Evolutionary conservation across 768 basidiomycete genomes (phyloP).

Genomic region (Lactarius psammicola): DNA sequence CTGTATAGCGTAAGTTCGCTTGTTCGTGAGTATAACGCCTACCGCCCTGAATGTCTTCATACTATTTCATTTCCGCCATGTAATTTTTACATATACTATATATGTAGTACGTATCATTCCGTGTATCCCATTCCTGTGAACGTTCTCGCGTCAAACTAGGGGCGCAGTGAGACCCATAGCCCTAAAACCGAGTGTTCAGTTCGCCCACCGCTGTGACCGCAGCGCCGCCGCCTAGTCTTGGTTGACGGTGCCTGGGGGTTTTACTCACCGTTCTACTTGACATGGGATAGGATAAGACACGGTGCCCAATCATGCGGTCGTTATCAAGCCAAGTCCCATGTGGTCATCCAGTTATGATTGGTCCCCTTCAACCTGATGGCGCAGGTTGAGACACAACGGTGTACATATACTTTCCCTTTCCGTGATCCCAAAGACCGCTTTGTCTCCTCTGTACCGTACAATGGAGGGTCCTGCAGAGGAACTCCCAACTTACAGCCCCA

Average conservation of each 20-base stretch:
- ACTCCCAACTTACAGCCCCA: constrained; percentile 13
- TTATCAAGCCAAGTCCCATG: background rate
- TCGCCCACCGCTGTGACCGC: background rate
- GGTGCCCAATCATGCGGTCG: background rate
- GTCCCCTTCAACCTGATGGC: background rate
- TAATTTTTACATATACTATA: background rate
- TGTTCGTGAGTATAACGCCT: background rate
- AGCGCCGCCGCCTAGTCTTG: too few species aligned
- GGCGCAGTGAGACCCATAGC: background rate
- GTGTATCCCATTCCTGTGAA: too few species aligned
- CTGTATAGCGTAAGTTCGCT: background rate
- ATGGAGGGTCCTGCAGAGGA: background rate
- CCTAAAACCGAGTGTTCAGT: background rate
- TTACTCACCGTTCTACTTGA: background rate
- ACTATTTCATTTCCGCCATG: background rate
- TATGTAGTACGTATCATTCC: too few species aligned
- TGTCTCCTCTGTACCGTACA: background rate
- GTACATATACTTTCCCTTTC: background rate
- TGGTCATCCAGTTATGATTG: background rate
- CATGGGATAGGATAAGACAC: background rate
- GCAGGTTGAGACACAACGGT: background rate
- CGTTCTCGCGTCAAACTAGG: background rate
- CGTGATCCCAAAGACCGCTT: background rate
- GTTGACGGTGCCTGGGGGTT: background rate
- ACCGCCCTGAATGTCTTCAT: background rate